phyloP scores from a whole-genome alignment of 768 basidiomycete genomes.

The Coprinellus aureogranulatus region DNA sequence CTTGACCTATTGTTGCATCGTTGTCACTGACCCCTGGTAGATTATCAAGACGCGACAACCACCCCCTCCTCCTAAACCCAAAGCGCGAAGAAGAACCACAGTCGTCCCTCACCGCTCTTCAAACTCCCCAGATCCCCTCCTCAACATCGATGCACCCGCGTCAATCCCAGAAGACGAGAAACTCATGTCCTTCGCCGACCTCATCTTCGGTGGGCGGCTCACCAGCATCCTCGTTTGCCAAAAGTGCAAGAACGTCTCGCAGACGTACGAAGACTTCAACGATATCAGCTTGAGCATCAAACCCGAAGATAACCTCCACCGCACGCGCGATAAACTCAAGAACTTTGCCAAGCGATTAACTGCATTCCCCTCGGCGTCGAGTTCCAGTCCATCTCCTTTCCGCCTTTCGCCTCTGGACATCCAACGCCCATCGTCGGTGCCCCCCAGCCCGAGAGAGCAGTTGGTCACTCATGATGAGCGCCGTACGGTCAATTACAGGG shows the following conservation, averaged over 20 bases:
- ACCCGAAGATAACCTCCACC: slow-evolving; percentile 69
- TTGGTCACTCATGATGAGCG: no score
- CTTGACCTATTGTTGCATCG: background rate
- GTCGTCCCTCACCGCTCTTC: slow-evolving; percentile 23
- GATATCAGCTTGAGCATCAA: slow-evolving; percentile 90
- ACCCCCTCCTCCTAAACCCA: slow-evolving; percentile 32
- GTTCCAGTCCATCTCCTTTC: background rate
- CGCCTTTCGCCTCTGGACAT: background rate
- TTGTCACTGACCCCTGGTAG: slow-evolving; percentile 37
- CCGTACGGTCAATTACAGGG: no score
- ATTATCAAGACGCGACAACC: slow-evolving; percentile 75
- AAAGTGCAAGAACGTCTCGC: slow-evolving; percentile 88
- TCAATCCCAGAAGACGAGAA: slow-evolving; percentile 42
- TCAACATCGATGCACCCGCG: slow-evolving; percentile 6
- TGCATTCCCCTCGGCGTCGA: slow-evolving; percentile 28
- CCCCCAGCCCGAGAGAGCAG: slow-evolving; percentile 14
- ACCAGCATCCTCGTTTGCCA: slow-evolving; percentile 93
- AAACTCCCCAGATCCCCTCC: slow-evolving; percentile 4
- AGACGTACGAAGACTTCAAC: slow-evolving; percentile 91
- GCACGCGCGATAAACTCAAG: slow-evolving; percentile 77
- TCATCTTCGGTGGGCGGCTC: slow-evolving; percentile 86
- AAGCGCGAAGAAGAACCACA: slow-evolving; percentile 41
- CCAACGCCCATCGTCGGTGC: slow-evolving; percentile 13
- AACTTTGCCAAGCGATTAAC: slow-evolving; percentile 67
- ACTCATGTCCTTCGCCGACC: slow-evolving; percentile 76